Base-by-base conservation (phyloP, 2,329 filamentous ascomycete species). In the Didymosphaeria variabile region DNA sequence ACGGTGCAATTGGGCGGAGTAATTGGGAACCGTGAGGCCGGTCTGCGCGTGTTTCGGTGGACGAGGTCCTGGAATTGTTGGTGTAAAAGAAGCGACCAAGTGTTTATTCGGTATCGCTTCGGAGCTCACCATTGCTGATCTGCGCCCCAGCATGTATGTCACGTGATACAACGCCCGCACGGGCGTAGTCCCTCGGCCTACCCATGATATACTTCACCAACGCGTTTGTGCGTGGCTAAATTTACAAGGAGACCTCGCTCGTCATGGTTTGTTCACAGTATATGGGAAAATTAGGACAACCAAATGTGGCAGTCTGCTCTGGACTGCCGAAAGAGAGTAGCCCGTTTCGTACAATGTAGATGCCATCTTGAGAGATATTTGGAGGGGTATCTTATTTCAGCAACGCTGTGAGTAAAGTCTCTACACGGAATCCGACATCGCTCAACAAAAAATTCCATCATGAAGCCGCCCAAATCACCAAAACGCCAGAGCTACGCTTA, bases 71-170 rank as follows among this genome's bases (percentile, higher is more conserved):
- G 57, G 59, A 53, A 64, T 45, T 55, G 60, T 40, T 29, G 64
- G 61, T 65, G 63, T 70, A 64, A 59, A 62, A 70, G 66, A 61
- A 62, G 67, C 60, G 67, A 65, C 64, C 65, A 70, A 65, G 72
- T 76, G 72, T 64, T 72, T 67, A 69, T 74, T 67, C 70, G 69
- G 69, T 70, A 67, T 73, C 68, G 67, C 65, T 70, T 72, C 71
- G 71, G 68, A 66, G 61, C 58, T 71, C 46, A 32, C 42, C 19
- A 23, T 45, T 21, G 46, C 58, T 66, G 63, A 61, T 55, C 59
- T 67, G 63, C 62, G 67, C 68, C 69, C n/a, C n/a, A n/a, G n/a
- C n/a, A n/a, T 64, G 63, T 59, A 23, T 49, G 53, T 64, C 67
- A 66, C 62, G 49, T 62, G 61, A 40, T 21, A 5, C 17, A 15